These are phyloP conservation scores for Emergomyces africanus DNA, from an alignment of 2,329 filamentous ascomycete species.

Conservation along the genomic window DNA sequence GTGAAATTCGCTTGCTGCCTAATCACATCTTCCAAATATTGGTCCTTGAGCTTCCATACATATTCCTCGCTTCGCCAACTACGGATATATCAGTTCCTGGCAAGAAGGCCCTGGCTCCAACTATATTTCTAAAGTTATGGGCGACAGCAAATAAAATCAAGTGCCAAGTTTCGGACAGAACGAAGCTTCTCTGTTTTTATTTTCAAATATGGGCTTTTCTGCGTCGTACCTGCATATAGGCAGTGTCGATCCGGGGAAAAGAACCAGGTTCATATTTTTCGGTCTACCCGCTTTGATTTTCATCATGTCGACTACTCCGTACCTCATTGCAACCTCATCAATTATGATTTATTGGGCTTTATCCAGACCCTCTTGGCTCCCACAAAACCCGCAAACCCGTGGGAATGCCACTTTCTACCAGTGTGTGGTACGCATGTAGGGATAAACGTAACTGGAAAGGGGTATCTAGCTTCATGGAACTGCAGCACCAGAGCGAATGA, in stretches of 20 bases:
- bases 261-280: neutral
- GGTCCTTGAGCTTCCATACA: neutral
- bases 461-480: neutral
- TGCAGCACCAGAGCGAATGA: neutral
- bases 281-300: no score
- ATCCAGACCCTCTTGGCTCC: neutral
- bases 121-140: neutral
- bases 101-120: neutral
- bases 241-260: neutral
- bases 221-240: neutral
- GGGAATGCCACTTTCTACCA: neutral
- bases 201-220: neutral
- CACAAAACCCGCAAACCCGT: neutral
- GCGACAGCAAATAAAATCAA: neutral
- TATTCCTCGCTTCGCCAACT: neutral
- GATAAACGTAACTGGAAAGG: neutral
- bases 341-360: neutral
- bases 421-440: neutral
- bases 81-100: neutral
- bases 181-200: neutral
- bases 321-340: neutral
- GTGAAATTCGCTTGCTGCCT: neutral
- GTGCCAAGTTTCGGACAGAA: neutral
- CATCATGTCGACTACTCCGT: neutral
- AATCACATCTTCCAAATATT: neutral